Evolutionary conservation across 2,329 filamentous ascomycete species (phyloP), one percentile per base, ranked within the genome.

Genomic region (Sarocladium oryzae): DNA sequence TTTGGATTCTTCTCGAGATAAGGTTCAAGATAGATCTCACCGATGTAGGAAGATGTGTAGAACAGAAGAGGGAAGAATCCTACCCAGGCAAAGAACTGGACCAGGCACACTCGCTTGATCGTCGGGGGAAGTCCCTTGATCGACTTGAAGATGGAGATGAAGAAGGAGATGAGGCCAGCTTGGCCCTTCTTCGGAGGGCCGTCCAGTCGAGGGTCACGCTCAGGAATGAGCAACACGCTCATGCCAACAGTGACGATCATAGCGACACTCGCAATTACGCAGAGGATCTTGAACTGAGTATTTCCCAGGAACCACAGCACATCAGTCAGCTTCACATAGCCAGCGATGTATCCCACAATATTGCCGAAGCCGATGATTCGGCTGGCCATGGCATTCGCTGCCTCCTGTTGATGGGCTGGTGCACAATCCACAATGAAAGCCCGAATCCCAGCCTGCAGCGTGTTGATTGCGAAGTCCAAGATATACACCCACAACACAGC

Each of bases 51-150:
- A 1, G 90, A 95, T 4, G 89, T 89, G 72, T 97, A 97, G 70
- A 95, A 96, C 2, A 97, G 77, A 66, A 96, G 90, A 1, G 91
- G 91, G 61, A 96, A 97, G 82, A 92, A 96, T 50, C 89, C 92
- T 52, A 96, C 84, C 91, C 91, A 97, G 4, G 89, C 89, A 54
- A 85, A 91, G 59, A 92, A 82, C 64, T 93, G 88, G 0, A 91
- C 86, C 56, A 84, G 72, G 63, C 91, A 96, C 33, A 96, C 89
- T 56, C 82, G 85, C 55, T 79, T 79, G 56, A 93, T 89, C 67
- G 95, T 90, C 1, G 85, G 84, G 1, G 92, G 91, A 6, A 97
- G 75, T 35, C 84, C 79, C 60, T 78, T 82, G 56, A 96, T 86
- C 0, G 90, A 90, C 46, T 76, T 79, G 64, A 86, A 85, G 2